Conservation (phyloP, 2,329 filamentous ascomycete species). For the Aphanocladium album region DNA sequence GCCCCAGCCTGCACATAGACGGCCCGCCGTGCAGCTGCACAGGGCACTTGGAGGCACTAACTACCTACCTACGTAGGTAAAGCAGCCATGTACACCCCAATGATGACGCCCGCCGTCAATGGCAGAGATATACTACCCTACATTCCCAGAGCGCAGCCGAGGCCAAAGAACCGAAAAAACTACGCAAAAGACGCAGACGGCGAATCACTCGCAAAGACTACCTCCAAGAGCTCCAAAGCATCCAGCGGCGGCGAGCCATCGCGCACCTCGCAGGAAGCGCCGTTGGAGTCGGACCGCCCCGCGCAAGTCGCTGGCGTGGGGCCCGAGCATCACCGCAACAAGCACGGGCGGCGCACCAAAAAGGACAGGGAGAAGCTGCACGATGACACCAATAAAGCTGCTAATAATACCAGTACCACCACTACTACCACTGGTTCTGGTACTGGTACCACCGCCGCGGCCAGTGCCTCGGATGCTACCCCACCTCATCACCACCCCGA, state of each 20-base stretch:
- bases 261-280: neutral
- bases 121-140: conserved; percentile 1
- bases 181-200: neutral
- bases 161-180: neutral
- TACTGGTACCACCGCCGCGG: no score
- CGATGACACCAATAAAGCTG: neutral
- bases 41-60: neutral
- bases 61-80: no score
- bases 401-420: neutral
- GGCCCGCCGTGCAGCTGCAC: neutral
- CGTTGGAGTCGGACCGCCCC: conserved; percentile 4
- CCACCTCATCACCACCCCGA: conserved; percentile 1
- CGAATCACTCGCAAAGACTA: neutral
- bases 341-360: neutral
- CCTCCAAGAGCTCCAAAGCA: neutral
- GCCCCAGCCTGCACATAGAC: neutral
- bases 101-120: neutral
- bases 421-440: no score
- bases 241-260: conserved; percentile 3
- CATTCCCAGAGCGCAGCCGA: neutral
- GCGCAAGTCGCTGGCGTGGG: conserved; percentile 9
- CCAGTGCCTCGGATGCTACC: neutral
- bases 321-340: neutral
- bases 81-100: conserved; percentile 4
- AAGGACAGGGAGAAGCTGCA: neutral